Conservation (phyloP, 2,329 filamentous ascomycete genomes). For the Curvularia lunata region DNA sequence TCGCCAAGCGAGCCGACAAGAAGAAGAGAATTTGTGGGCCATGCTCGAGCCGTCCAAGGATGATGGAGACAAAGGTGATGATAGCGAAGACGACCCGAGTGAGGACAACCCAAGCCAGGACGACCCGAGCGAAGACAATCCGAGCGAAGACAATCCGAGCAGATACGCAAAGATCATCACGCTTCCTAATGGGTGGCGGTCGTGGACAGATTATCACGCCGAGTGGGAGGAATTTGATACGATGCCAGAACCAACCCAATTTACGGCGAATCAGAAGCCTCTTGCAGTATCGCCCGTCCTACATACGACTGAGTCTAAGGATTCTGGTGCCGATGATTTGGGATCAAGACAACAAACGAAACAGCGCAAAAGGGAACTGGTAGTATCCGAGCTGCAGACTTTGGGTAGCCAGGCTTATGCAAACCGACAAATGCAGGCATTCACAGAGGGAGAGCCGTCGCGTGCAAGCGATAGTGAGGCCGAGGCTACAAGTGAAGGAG, state of each 20-base stretch:
- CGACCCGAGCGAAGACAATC: not conserved
- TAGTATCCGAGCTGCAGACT: constrained; percentile 26
- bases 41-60: constrained; percentile 42
- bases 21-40: constrained; percentile 56
- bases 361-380: not conserved
- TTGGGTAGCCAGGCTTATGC: constrained; percentile 34
- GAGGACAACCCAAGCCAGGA: no score
- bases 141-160: not conserved
- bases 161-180: constrained; percentile 36
- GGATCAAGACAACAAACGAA: not conserved
- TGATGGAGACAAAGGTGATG: constrained; percentile 33
- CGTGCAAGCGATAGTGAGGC: constrained; percentile 4
- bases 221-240: constrained; percentile 56
- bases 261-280: constrained; percentile 30
- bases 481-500: constrained; percentile 4
- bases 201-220: constrained; percentile 53
- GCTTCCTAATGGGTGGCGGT: constrained; percentile 57
- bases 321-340: constrained; percentile 7
- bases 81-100: constrained; percentile 4
- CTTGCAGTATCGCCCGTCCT: not conserved
- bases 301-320: not conserved
- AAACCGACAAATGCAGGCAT: constrained; percentile 23
- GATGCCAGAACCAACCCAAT: constrained; percentile 24
- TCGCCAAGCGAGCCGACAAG: constrained; percentile 49
- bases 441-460: not conserved